Conservation (phyloP, 2,329 filamentous ascomycete species). For the Colletotrichum graminicola region DNA sequence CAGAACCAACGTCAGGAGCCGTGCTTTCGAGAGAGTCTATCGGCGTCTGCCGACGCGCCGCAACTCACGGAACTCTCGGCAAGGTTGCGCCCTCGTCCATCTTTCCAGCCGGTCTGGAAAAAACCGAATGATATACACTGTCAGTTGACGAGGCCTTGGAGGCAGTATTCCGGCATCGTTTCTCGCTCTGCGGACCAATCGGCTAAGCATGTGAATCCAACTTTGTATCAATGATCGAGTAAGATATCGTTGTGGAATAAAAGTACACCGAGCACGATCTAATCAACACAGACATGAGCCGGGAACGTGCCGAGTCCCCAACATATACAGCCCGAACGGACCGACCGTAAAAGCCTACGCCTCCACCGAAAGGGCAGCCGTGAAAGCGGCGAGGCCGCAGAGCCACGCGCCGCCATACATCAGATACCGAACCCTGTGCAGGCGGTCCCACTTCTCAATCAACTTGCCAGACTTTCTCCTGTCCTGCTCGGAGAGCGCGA, state of each 20-base stretch:
- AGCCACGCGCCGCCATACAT: conserved; percentile 10
- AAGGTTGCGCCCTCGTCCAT: background rate
- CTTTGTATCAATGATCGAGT: background rate
- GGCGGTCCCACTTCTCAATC: conserved; percentile 19
- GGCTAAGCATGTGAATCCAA: background rate
- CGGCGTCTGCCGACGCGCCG: background rate
- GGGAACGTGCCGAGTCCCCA: background rate
- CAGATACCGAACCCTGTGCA: conserved; percentile 11
- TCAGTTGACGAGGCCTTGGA: background rate
- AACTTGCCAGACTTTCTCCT: conserved; percentile 9
- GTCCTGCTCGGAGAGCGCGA: conserved; percentile 18
- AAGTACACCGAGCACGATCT: background rate
- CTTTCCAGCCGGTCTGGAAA: background rate
- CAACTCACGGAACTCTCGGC: background rate
- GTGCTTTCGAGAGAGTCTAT: background rate
- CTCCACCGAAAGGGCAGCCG: background rate
- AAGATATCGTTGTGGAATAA: background rate
- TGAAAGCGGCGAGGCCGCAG: conserved; percentile 2
- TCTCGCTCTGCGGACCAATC: too few species aligned
- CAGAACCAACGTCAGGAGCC: background rate
- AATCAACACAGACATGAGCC: background rate
- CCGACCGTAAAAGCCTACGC: background rate
- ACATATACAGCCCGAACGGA: background rate
- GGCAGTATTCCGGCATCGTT: background rate
- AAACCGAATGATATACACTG: rapidly evolving